Percentiles rank a stretch among this genome's conserved stretches.
These are phyloP conservation scores for Leavenworthia alabamica DNA, from an alignment of 345 rosid genomes.

Conservation along the genomic window DNA sequence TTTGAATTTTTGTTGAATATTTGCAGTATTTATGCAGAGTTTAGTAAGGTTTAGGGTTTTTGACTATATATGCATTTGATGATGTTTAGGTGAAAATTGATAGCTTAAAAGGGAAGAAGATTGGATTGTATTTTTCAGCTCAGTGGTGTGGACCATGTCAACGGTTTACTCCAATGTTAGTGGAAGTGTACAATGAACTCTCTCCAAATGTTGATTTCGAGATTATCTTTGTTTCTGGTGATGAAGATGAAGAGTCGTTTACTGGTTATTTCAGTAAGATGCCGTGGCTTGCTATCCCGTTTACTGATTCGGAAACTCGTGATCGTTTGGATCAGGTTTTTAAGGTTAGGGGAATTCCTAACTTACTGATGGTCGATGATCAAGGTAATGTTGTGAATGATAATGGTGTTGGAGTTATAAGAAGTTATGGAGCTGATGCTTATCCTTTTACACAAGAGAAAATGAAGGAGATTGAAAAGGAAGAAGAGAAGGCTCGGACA, in stretches of 20 bases:
- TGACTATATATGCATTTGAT: not conserved
- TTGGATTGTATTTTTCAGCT: slow-evolving; percentile 79
- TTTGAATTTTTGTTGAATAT: not conserved
- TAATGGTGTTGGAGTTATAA: slow-evolving; percentile 44
- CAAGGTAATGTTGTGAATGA: slow-evolving; percentile 44
- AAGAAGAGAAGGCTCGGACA: slow-evolving; percentile 49
- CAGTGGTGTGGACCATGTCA: slow-evolving; percentile 81
- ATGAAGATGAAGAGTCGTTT: slow-evolving; percentile 53
- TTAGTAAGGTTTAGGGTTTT: not conserved
- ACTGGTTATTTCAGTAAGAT: slow-evolving; percentile 55
- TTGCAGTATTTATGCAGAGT: not conserved
- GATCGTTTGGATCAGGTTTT: slow-evolving; percentile 42
- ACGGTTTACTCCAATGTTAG: slow-evolving; percentile 53
- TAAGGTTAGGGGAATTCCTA: slow-evolving; percentile 62
- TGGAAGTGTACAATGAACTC: slow-evolving; percentile 51
- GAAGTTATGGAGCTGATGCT: slow-evolving; percentile 55
- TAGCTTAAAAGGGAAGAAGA: slow-evolving; percentile 63
- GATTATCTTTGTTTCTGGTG: slow-evolving; percentile 51
- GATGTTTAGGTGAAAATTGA: slow-evolving; percentile 52
- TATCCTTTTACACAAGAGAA: slow-evolving; percentile 60
- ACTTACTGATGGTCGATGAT: slow-evolving; percentile 61
- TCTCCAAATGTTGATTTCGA: slow-evolving; percentile 47
- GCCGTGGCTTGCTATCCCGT: slow-evolving; percentile 91
- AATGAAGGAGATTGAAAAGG: slow-evolving; percentile 55
- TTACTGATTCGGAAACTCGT: slow-evolving; percentile 51